These are phyloP conservation scores for Uronychia setigera DNA, from an alignment of 73 alveolate species.

Conservation along the genomic window DNA sequence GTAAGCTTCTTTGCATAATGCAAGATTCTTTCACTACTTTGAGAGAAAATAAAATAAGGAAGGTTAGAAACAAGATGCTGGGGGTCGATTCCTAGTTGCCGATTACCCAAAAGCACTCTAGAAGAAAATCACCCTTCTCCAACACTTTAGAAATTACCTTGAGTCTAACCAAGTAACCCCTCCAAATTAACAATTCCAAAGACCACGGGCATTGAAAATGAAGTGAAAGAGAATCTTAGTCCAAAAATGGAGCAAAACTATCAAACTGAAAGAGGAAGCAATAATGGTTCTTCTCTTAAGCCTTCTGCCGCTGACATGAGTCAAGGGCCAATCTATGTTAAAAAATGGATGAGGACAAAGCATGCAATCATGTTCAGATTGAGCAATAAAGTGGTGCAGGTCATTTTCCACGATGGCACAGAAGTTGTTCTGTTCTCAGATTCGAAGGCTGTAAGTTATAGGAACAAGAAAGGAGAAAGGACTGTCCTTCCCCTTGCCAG, in stretches of 20 bases:
- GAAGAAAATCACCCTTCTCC: conserved; percentile 71
- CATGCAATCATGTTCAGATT: conserved; percentile 80
- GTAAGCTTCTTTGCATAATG: conserved; percentile 1
- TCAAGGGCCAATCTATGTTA: conserved; percentile 41
- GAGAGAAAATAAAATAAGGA: conserved; percentile 2
- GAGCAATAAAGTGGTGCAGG: conserved; percentile 76
- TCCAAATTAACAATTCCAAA: not conserved
- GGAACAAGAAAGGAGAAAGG: conserved; percentile 59
- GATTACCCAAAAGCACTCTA: conserved; percentile 63
- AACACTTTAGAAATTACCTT: conserved; percentile 67
- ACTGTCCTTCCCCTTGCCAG: conserved; percentile 33
- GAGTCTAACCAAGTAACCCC: conserved; percentile 31
- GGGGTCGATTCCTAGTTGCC: not conserved
- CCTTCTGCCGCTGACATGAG: conserved; percentile 12
- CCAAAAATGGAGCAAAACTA: conserved; percentile 14
- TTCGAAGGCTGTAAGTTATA: conserved; percentile 61
- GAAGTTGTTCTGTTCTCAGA: conserved; percentile 55
- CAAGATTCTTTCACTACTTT: conserved; percentile 1
- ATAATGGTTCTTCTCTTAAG: conserved; percentile 15
- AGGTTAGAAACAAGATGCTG: conserved; percentile 8
- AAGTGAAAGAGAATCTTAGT: not conserved
- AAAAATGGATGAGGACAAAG: conserved; percentile 64
- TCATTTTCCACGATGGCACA: conserved; percentile 63
- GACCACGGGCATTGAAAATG: conserved; percentile 1
- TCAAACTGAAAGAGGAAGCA: conserved; percentile 24